Evolutionary conservation across 140 eudicot genomes (phyloP), one percentile per base, ranked within the genome.

Genomic region (Cichorium intybus): DNA sequence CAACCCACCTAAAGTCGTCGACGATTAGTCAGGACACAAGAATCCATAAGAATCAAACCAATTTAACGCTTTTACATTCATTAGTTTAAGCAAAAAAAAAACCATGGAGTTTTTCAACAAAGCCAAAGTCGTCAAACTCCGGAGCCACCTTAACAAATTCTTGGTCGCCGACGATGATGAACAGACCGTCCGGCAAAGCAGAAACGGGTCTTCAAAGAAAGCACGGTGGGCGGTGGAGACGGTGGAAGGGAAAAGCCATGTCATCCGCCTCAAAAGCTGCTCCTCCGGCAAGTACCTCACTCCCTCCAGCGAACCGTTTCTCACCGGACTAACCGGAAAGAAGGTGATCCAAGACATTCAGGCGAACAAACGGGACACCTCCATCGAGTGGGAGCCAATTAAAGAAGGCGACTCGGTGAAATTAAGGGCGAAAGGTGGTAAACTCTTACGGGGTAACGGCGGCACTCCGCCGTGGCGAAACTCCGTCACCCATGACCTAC

Each of bases 381-480:
- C 85, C 1, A 48, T 82, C 20, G 95, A 87, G 37, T 90, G 95
- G 97, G 97, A 90, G 59, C 95, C 95, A 18, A 81, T 87, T 27
- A 82, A 72, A 41, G 88, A 87, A 54, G 90, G 86, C 55, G 72
- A 6, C 56, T 47, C 37, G 8, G 83, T 90, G 47, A 90, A 78
- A 79, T 37, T 90, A 20, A 80, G 85, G 75, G 69, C 86, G 0
- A 78, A 78, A 52, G 79, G 80, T 0, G 95, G 96, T 9, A 84
- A 76, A 61, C 80, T 79, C 10, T 60, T 90, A 70, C 68, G 97
- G 49, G 96, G 80, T 0, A 90, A 90, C 43, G 86, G 96, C 9
- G 96, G 95, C 11, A 81, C 85, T 2, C 96, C 90, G 14, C 96
- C 95, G 0, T 90, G 96, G 96, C 57, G 97, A 18, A 87, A 87